Evolutionary conservation across 495 filamentous ascomycete genomes (phyloP).

Genomic region (Penicillium paxilli): DNA sequence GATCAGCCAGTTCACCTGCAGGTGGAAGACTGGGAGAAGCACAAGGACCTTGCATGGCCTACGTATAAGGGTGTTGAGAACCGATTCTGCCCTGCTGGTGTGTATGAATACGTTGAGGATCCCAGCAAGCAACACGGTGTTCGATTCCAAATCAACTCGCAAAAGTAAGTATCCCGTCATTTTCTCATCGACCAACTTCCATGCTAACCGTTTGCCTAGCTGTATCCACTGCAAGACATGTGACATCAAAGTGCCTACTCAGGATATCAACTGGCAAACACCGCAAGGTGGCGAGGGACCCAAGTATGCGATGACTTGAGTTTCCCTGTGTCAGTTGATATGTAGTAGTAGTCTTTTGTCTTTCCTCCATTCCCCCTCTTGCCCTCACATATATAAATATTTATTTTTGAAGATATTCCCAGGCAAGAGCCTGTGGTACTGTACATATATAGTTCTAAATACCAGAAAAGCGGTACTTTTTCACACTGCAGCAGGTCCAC

Average conservation of each 20-base stretch:
- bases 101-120: constrained; percentile 98
- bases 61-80: constrained; percentile 92
- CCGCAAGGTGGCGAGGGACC: constrained; percentile 96
- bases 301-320: constrained; percentile 89
- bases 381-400: not conserved
- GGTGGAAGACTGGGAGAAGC: constrained; percentile 91
- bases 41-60: constrained; percentile 79
- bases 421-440: not conserved
- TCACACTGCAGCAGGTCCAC: no score
- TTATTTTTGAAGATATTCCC: not conserved
- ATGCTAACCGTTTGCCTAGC: constrained; percentile 49
- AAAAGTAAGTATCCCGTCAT: constrained; percentile 71
- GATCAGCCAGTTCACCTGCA: constrained; percentile 96
- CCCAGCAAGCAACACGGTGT: constrained; percentile 77
- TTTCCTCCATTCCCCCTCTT: not conserved
- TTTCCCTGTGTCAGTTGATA: not conserved
- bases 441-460: not conserved
- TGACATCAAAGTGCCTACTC: constrained; percentile 94
- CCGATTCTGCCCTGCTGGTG: constrained; percentile 97
- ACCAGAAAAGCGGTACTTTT: constrained; percentile 9
- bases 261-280: constrained; percentile 96
- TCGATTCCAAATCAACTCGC: constrained; percentile 95
- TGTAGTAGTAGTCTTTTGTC: not conserved
- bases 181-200: not conserved
- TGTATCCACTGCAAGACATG: constrained; percentile 99